Base-by-base conservation (phyloP, 2,329 filamentous ascomycete genomes). In the Colletotrichum somersetense region DNA sequence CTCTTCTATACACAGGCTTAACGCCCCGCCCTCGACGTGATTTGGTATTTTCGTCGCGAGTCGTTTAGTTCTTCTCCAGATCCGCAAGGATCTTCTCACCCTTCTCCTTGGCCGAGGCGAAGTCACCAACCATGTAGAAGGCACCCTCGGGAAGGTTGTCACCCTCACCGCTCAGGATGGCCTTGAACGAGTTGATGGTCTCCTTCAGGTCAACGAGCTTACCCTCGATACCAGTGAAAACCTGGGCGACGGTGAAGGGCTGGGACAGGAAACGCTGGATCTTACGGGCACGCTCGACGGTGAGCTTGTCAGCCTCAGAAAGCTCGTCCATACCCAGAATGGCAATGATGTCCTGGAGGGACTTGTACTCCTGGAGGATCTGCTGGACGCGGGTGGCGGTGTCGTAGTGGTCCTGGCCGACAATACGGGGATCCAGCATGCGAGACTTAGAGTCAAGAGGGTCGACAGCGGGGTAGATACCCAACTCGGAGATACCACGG, bases 331-430 rank as follows among this genome's bases (percentile, higher is more conserved):
- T 98, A 92, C 96, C 96, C 84, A 98, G 88, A 95, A 99, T 99
- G 87, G 96, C 96, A 90, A 98, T 98, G 92, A 99, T 99, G 89
- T 99, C 96, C 89, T 99, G 96, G 78, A 99, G 94, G 77, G 96
- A 98, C 93, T 98, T 98, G 93, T 99, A 99, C 91, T 98, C 96
- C 89, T 99, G 96, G 84, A 99, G 92, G 87, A 98, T 98, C 89
- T 97, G 95, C 90, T 99, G 96, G 82, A 99, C 96, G 80, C 92
- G 92, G 85, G 93, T 93, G 85, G 96, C 96, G 80, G 91, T 96
- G 75, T 95, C 85, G 92, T 99, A 99, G 91, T 99, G 96, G 75
- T 99, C 96, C 83, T 98, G 89, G 85, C 96, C 96, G 81, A 99
- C 93, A 83, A 99, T 91, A 93, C 96, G 95, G 86, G 96, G 94